These are phyloP conservation scores for Neocatenulostroma microsporum DNA, from an alignment of 2,329 filamentous ascomycete genomes.

Conservation along the genomic window DNA sequence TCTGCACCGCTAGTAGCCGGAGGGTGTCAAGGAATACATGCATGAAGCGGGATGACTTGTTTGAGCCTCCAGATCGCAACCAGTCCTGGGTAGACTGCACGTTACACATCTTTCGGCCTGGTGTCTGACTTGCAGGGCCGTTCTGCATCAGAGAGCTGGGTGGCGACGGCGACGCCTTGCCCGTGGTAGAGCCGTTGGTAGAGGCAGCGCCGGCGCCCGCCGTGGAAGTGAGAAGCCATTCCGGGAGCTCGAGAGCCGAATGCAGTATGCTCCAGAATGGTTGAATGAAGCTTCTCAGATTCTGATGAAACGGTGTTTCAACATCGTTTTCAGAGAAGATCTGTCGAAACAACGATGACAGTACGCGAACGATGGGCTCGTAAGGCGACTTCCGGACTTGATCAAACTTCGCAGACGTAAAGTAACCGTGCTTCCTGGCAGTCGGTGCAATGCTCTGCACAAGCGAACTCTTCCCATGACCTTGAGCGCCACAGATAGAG, in stretches of 20 bases:
- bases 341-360: constrained; percentile 55
- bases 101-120: constrained; percentile 21
- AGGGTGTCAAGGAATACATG: constrained; percentile 83
- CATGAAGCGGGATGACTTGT: constrained; percentile 63
- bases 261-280: constrained; percentile 53
- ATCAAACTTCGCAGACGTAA: constrained; percentile 54
- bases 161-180: background rate
- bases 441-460: constrained; percentile 51
- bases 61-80: constrained; percentile 38
- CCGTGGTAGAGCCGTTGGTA: background rate
- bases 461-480: constrained; percentile 54
- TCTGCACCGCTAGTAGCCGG: constrained; percentile 70
- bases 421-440: constrained; percentile 53
- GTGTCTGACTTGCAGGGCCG: background rate
- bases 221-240: constrained; percentile 49
- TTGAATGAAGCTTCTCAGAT: constrained; percentile 47
- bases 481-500: constrained; percentile 49
- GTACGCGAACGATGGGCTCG: constrained; percentile 53
- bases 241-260: constrained; percentile 53
- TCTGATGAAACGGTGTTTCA: constrained; percentile 53
- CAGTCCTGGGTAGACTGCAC: constrained; percentile 36
- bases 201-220: background rate
- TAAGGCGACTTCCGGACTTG: constrained; percentile 52
- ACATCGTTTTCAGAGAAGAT: constrained; percentile 60
- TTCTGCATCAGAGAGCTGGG: too few relatives aligned